A percentile compares a stretch with the other conserved stretches of the same genome.
Evolutionary conservation across 345 rosid genomes (phyloP).

Genomic region (Eucalyptus regnans): DNA sequence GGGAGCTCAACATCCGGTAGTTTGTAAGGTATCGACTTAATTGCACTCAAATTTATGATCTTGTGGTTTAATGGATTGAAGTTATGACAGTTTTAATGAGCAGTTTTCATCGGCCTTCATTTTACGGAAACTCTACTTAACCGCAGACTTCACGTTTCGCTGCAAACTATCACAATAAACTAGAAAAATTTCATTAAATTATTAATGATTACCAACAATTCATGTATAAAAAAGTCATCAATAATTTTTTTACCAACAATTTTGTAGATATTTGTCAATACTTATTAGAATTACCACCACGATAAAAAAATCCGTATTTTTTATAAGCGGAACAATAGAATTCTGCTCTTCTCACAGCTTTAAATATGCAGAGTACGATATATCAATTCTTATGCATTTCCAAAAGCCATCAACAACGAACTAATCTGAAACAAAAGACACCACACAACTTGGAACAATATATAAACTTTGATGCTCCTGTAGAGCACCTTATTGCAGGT

Average conservation of each 20-base stretch:
- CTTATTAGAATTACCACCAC: background rate
- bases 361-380: background rate
- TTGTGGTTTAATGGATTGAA: no score
- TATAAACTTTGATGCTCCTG: background rate
- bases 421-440: background rate
- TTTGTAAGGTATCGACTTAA: no score
- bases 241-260: background rate
- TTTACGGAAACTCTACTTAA: no score
- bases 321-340: background rate
- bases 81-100: no score
- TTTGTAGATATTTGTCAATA: background rate
- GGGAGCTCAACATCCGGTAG: no score
- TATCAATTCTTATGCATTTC: background rate
- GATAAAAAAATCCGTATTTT: background rate
- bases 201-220: background rate
- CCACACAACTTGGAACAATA: background rate
- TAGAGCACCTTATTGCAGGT: background rate
- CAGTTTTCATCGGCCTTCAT: no score
- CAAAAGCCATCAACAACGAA: background rate
- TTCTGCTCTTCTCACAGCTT: background rate
- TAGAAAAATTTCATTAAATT: background rate
- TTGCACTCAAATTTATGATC: no score
- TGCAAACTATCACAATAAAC: background rate
- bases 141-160: no score
- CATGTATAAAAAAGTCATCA: background rate